phyloP scores from a whole-genome alignment of 345 rosid species.

The Chamaenerion angustifolium region DNA sequence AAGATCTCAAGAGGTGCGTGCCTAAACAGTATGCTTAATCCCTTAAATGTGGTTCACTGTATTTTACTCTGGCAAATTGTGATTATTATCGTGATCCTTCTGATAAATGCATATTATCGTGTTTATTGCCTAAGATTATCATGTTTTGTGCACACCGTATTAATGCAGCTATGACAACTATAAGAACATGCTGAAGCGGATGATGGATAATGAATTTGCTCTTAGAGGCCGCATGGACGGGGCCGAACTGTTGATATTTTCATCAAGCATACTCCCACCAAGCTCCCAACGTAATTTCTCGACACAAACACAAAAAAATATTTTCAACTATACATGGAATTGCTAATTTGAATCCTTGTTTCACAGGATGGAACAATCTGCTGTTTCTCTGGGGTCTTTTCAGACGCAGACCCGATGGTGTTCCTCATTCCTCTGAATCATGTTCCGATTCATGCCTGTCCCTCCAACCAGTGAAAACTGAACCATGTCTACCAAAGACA shows the following conservation, averaged over 20 bases:
- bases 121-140: too few species aligned
- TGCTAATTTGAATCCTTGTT: constrained; percentile 1
- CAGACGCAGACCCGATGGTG: not conserved
- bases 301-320: not conserved
- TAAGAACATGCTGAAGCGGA: constrained; percentile 27
- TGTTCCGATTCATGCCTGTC: too few species aligned
- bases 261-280: constrained; percentile 33
- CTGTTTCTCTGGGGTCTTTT: constrained; percentile 5
- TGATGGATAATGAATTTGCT: constrained; percentile 32
- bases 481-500: too few species aligned
- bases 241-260: constrained; percentile 33
- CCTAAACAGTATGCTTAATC: not conserved
- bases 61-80: too few species aligned
- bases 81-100: too few species aligned
- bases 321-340: not conserved
- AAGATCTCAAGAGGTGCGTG: constrained; percentile 29
- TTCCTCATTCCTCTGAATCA: not conserved
- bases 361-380: constrained; percentile 7
- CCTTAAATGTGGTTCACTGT: too few species aligned
- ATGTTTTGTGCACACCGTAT: constrained; percentile 4
- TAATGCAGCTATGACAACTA: constrained; percentile 30
- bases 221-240: constrained; percentile 30
- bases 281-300: constrained; percentile 26
- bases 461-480: too few species aligned
- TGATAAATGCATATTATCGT: too few species aligned